Evolutionary conservation across 345 rosid genomes (phyloP).

Genomic region (Isatis tinctoria): DNA sequence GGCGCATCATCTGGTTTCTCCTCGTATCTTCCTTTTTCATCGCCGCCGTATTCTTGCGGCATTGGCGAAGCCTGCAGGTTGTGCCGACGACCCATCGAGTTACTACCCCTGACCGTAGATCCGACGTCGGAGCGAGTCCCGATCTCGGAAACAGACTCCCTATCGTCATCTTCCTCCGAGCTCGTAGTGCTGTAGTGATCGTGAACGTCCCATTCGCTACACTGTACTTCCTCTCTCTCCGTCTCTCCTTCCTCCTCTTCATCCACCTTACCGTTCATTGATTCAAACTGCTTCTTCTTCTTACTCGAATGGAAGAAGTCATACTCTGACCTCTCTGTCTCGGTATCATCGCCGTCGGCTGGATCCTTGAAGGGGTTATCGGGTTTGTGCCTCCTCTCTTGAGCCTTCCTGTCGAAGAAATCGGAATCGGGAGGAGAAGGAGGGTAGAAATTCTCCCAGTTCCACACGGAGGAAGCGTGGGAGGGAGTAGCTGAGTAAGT

Average conservation of each 20-base stretch:
- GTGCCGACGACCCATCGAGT: slow-evolving; percentile 17
- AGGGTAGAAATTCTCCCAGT: slow-evolving; percentile 94
- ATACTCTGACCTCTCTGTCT: slow-evolving; percentile 66
- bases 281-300: slow-evolving; percentile 21
- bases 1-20: slow-evolving; percentile 51
- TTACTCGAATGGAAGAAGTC: slow-evolving; percentile 56
- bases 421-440: slow-evolving; percentile 97
- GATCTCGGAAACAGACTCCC: slow-evolving; percentile 63
- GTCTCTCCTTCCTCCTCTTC: slow-evolving; percentile 39
- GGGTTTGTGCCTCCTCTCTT: slow-evolving; percentile 17
- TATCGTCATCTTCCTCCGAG: slow-evolving; percentile 54
- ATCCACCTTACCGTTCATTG: slow-evolving; percentile 2
- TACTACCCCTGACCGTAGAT: slow-evolving; percentile 31
- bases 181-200: slow-evolving; percentile 63
- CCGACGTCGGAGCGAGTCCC: slow-evolving; percentile 65
- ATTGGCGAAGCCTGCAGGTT: slow-evolving; percentile 24
- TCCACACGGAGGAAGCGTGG: slow-evolving; percentile 87
- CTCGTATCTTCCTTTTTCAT: slow-evolving; percentile 21
- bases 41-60: slow-evolving; percentile 25
- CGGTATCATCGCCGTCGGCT: slow-evolving; percentile 21
- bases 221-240: slow-evolving; percentile 89
- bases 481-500: slow-evolving; percentile 78
- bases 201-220: slow-evolving; percentile 91
- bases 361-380: slow-evolving; percentile 14
- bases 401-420: slow-evolving; percentile 51